Conservation (phyloP, 495 filamentous ascomycete genomes). For the Neurospora sp. region DNA sequence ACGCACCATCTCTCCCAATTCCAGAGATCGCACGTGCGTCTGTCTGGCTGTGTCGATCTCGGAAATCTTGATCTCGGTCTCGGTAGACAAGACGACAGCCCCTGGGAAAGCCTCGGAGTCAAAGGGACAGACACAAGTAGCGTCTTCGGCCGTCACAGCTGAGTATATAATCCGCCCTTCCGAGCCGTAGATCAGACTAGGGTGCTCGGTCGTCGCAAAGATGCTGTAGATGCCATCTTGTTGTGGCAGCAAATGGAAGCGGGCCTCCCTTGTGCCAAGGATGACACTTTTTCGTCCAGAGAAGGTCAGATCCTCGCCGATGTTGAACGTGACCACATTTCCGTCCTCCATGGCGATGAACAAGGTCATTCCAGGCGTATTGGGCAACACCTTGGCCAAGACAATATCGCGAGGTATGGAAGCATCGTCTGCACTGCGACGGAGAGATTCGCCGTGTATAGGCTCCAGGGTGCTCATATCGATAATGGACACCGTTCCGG, state of each 20-base stretch:
- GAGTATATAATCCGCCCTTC: conserved; percentile 88
- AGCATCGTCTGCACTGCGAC: conserved; percentile 51
- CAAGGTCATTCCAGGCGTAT: conserved; percentile 50
- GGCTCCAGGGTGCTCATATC: conserved; percentile 51
- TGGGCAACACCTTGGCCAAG: conserved; percentile 59
- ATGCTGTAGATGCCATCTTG: conserved; percentile 57
- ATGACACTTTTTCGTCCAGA: conserved; percentile 69
- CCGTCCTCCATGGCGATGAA: conserved; percentile 95
- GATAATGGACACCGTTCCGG: conserved; percentile 61
- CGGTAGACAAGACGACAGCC: conserved; percentile 70
- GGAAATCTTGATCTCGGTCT: conserved; percentile 67
- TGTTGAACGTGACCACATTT: conserved; percentile 73
- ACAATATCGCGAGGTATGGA: conserved; percentile 76
- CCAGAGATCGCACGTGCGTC: conserved; percentile 74
- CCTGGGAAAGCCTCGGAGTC: conserved; percentile 70
- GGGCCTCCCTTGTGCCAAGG: conserved; percentile 75
- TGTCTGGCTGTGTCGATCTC: conserved; percentile 73
- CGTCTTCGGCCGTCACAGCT: conserved; percentile 85
- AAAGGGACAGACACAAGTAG: conserved; percentile 70
- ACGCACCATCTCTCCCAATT: conserved; percentile 72
- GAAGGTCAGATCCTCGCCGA: conserved; percentile 53
- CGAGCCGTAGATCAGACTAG: conserved; percentile 80
- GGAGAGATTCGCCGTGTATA: conserved; percentile 29
- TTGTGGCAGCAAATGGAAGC: conserved; percentile 66
- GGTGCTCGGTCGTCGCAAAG: conserved; percentile 88